Conservation (phyloP, 371 early-diverging fungal genomes). For the Nosema muscidifuracis region DNA sequence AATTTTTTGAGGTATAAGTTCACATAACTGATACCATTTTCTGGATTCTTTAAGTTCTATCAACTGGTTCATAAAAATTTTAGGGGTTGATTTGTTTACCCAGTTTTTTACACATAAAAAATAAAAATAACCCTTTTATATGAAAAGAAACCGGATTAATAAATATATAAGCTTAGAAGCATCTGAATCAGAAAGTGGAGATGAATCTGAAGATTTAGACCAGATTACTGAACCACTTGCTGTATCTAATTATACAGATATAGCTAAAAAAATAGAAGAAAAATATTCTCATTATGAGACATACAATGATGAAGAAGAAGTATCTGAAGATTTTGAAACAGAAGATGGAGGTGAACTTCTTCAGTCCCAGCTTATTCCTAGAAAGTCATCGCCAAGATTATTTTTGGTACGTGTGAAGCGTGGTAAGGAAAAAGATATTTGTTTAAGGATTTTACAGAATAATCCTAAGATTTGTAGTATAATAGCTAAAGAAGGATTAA, state of each 20-base stretch:
- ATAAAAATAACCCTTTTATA: background rate
- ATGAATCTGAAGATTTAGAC: slow-evolving; percentile 28
- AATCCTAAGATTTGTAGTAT: slow-evolving; percentile 36
- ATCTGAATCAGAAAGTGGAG: slow-evolving; percentile 49
- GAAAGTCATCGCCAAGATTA: slow-evolving; percentile 51
- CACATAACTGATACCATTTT: background rate
- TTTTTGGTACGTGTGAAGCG: slow-evolving; percentile 58
- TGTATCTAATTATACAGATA: slow-evolving; percentile 35
- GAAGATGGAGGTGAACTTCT: slow-evolving; percentile 1
- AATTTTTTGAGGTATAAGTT: background rate
- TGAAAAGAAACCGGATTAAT: slow-evolving; percentile 30
- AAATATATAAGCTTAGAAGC: slow-evolving; percentile 59
- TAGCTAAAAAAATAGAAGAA: slow-evolving; percentile 52
- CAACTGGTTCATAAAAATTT: too few relatives aligned
- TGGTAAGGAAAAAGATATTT: slow-evolving; percentile 55
- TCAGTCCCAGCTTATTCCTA: slow-evolving; percentile 58
- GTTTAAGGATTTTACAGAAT: slow-evolving; percentile 39
- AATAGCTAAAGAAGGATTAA: slow-evolving; percentile 75
- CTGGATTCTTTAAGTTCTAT: background rate
- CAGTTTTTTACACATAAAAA: too few relatives aligned
- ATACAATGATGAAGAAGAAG: slow-evolving; percentile 45
- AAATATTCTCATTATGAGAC: slow-evolving; percentile 42
- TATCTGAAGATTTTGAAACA: background rate
- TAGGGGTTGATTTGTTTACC: too few relatives aligned
- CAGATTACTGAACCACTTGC: slow-evolving; percentile 6